phyloP scores from a whole-genome alignment of 495 filamentous ascomycete species.

The Jackrogersella minutella region DNA sequence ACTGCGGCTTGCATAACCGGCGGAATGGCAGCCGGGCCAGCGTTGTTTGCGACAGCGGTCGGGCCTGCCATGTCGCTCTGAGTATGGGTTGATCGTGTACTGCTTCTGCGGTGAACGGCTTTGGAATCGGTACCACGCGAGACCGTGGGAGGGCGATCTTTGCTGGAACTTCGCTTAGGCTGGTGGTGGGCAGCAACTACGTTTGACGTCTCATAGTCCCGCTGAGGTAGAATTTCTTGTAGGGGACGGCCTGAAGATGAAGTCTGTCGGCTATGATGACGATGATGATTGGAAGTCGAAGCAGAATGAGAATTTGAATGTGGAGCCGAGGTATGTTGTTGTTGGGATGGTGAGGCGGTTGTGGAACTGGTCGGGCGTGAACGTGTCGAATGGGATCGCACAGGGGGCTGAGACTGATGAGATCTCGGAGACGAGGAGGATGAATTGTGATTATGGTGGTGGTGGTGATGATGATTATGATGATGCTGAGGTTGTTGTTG shows the following conservation, averaged over 20 bases:
- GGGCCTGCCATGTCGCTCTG: slow-evolving; percentile 61
- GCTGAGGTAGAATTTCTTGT: slow-evolving; percentile 49
- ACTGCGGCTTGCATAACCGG: slow-evolving; percentile 52
- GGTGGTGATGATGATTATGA: slow-evolving; percentile 27
- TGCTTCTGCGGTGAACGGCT: slow-evolving; percentile 55
- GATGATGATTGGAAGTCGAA: slow-evolving; percentile 43
- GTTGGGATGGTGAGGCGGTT: slow-evolving; percentile 28
- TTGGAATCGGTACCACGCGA: slow-evolving; percentile 52
- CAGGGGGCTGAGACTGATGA: slow-evolving; percentile 31
- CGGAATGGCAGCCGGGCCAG: slow-evolving; percentile 55
- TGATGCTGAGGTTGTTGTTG: slow-evolving; percentile 35
- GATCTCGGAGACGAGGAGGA: slow-evolving; percentile 34
- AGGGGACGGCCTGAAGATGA: slow-evolving; percentile 48
- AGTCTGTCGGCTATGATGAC: slow-evolving; percentile 45
- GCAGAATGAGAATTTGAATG: slow-evolving; percentile 40
- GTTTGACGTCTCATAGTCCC: slow-evolving; percentile 54
- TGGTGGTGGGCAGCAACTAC: slow-evolving; percentile 46
- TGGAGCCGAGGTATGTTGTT: slow-evolving; percentile 26
- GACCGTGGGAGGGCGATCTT: slow-evolving; percentile 49
- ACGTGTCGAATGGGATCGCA: slow-evolving; percentile 44
- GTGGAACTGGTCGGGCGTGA: slow-evolving; percentile 42
- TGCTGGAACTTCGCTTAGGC: slow-evolving; percentile 51
- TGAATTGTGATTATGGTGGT: slow-evolving; percentile 24
- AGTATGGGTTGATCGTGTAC: slow-evolving; percentile 43
- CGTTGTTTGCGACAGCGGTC: slow-evolving; percentile 56